Evolutionary conservation across 169 alveolate species (phyloP).

Genomic region (Neospora caninum): DNA sequence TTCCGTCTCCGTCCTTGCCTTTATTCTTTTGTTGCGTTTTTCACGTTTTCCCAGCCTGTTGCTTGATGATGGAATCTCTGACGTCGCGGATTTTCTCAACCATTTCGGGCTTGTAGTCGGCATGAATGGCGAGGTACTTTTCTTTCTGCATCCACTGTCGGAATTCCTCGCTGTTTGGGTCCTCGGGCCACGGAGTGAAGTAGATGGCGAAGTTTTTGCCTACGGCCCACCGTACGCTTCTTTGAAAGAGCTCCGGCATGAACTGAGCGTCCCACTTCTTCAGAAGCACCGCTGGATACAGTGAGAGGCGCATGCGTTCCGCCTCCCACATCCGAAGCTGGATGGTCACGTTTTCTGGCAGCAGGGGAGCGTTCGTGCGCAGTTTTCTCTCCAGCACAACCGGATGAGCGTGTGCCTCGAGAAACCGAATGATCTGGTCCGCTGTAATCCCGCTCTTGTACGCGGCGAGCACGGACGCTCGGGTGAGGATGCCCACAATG

Average conservation of each 20-base stretch:
- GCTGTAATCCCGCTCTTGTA: conserved; percentile 88
- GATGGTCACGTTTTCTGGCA: conserved; percentile 86
- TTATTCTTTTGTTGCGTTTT: neutral
- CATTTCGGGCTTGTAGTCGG: conserved; percentile 83
- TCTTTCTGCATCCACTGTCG: conserved; percentile 80
- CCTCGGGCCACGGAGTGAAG: conserved; percentile 83
- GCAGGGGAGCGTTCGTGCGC: conserved; percentile 59
- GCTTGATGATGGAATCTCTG: conserved; percentile 48
- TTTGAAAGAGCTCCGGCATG: conserved; percentile 82
- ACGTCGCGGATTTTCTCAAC: conserved; percentile 77
- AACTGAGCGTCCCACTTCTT: conserved; percentile 82
- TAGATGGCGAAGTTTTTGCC: conserved; percentile 77
- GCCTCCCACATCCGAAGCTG: conserved; percentile 90
- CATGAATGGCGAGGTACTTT: conserved; percentile 67
- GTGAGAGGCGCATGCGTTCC: conserved; percentile 83
- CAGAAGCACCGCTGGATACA: conserved; percentile 78
- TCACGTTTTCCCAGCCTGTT: conserved; percentile 35
- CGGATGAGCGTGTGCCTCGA: conserved; percentile 83
- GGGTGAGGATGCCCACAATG: conserved; percentile 86
- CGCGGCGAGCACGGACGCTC: conserved; percentile 86
- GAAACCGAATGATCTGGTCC: conserved; percentile 84
- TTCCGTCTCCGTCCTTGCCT: no score
- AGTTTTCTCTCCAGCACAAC: conserved; percentile 51
- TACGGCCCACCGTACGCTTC: conserved; percentile 85
- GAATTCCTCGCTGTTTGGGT: conserved; percentile 75